Percentiles rank a stretch among this genome's conserved stretches.
Conservation (phyloP, 169 alveolate species). For the Cryptosporidium sp. region DNA sequence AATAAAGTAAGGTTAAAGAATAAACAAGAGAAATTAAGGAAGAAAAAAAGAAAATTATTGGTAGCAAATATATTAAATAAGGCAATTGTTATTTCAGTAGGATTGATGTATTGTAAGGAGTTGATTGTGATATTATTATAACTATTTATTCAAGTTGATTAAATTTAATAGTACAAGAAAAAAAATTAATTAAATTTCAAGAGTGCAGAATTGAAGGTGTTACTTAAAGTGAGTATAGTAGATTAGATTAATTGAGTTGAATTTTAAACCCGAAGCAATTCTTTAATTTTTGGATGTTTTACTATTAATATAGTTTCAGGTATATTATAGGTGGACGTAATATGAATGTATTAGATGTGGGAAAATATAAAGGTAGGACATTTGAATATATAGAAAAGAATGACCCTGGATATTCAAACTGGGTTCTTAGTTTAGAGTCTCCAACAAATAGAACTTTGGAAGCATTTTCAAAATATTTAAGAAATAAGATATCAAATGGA, state of each 20-base stretch:
- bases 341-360: slow-evolving; percentile 71
- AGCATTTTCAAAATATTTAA: slow-evolving; percentile 57
- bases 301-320: not conserved
- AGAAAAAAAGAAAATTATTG: not conserved
- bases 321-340: not conserved
- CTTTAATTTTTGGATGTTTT: not conserved
- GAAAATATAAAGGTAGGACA: slow-evolving; percentile 52
- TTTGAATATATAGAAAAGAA: slow-evolving; percentile 60
- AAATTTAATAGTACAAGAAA: not conserved
- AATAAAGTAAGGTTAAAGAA: not conserved
- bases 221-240: not conserved
- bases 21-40: too few relatives aligned
- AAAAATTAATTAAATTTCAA: too few relatives aligned
- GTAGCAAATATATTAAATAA: too few relatives aligned
- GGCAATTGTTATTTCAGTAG: not conserved
- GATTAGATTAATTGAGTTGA: not conserved
- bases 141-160: too few relatives aligned
- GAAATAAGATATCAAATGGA: not conserved
- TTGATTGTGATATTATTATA: too few relatives aligned
- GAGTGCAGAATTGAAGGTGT: not conserved
- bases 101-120: not conserved
- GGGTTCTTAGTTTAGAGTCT: slow-evolving; percentile 63
- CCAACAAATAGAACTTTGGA: slow-evolving; percentile 52
- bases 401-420: slow-evolving; percentile 73
- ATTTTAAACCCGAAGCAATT: not conserved